A percentile compares a stretch with the other conserved stretches of the same genome.
Conservation (phyloP, 257 asterid genomes). For the Solanum tarijense region DNA sequence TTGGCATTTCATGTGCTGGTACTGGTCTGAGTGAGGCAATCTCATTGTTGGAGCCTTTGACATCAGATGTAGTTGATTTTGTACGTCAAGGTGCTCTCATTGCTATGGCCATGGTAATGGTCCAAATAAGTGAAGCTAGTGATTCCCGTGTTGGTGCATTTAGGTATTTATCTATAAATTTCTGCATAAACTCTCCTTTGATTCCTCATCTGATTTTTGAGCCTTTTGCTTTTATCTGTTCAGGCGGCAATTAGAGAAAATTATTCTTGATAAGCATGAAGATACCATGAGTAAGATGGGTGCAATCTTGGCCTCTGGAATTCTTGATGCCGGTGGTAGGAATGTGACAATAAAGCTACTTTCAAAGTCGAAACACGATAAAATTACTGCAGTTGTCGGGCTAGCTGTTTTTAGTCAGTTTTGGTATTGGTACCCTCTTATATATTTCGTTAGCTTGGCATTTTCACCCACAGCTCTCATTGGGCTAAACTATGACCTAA, state of each 20-base stretch:
- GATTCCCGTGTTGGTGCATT: slow-evolving; percentile 96
- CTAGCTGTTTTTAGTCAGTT: slow-evolving; percentile 95
- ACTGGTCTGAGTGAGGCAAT: slow-evolving; percentile 95
- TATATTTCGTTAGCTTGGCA: slow-evolving; percentile 77
- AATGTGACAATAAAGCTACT: slow-evolving; percentile 78
- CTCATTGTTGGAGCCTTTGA: slow-evolving; percentile 89
- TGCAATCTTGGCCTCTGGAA: slow-evolving; percentile 93
- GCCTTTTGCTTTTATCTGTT: background rate
- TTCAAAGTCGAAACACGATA: slow-evolving; percentile 81
- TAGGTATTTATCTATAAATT: slow-evolving; percentile 34
- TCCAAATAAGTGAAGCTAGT: slow-evolving; percentile 84
- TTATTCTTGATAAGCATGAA: slow-evolving; percentile 85
- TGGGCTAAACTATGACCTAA: slow-evolving; percentile 78
- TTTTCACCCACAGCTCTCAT: slow-evolving; percentile 96
- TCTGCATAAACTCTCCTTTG: background rate
- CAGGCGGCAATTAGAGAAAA: slow-evolving; percentile 92
- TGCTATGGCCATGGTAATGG: slow-evolving; percentile 99
- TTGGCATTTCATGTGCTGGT: slow-evolving; percentile 97
- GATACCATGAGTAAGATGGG: slow-evolving; percentile 99
- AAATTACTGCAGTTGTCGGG: slow-evolving; percentile 83
- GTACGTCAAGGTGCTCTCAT: slow-evolving; percentile 99
- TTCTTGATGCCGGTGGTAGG: slow-evolving; percentile 96
- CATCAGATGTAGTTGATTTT: slow-evolving; percentile 90
- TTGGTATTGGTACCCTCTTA: slow-evolving; percentile 99
- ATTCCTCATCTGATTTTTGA: background rate